A percentile compares a stretch with the other conserved stretches of the same genome.
These are phyloP conservation scores for Lachnellula arida DNA, from an alignment of 2,329 filamentous ascomycete genomes.

Conservation along the genomic window DNA sequence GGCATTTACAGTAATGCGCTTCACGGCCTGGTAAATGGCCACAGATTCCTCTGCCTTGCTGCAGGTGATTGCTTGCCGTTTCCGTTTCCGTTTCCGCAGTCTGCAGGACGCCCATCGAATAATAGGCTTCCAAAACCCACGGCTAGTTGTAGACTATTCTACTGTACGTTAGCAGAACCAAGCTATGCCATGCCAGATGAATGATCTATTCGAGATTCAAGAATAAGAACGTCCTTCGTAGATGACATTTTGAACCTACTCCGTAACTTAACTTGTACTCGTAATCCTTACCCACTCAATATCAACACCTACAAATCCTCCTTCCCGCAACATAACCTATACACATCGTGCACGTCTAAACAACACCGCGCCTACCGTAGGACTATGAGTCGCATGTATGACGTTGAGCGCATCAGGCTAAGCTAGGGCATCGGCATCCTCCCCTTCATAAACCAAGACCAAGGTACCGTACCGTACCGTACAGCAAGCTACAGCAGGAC, in stretches of 20 bases:
- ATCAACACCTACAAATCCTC: neutral
- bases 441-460: neutral
- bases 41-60: conserved; percentile 5
- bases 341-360: too few species aligned
- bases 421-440: neutral
- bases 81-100: neutral
- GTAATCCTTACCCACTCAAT: too few species aligned
- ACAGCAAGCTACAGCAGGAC: neutral
- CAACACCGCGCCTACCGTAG: conserved; percentile 2
- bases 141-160: neutral
- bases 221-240: too few species aligned
- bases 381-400: conserved; percentile 22
- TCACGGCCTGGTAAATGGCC: conserved; percentile 6
- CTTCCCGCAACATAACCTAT: neutral
- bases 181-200: neutral
- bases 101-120: conserved; percentile 7
- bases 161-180: neutral
- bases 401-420: conserved; percentile 12
- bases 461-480: conserved; percentile 10
- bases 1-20: neutral
- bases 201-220: too few species aligned
- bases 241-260: too few species aligned
- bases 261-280: too few species aligned
- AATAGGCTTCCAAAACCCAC: conserved; percentile 5
- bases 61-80: conserved; percentile 2